These are phyloP conservation scores for Datura wrightii DNA, from an alignment of 257 asterid species.

Conservation along the genomic window DNA sequence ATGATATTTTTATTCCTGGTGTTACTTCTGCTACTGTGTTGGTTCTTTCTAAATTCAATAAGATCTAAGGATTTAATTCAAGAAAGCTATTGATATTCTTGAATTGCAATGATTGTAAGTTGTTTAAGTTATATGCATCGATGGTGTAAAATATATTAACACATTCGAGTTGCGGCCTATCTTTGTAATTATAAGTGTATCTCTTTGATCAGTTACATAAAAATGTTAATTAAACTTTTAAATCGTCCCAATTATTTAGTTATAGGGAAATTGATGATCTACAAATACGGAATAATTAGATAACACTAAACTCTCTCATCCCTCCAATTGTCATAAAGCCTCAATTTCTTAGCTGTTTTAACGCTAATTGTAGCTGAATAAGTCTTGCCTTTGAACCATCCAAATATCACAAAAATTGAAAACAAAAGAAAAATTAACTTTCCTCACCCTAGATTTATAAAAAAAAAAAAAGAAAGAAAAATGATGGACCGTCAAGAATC, in stretches of 20 bases:
- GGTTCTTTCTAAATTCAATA: conserved; percentile 64
- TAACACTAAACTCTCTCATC: conserved; percentile 1
- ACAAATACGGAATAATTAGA: neutral
- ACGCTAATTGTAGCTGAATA: neutral
- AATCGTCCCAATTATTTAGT: no score
- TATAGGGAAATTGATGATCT: conserved; percentile 11
- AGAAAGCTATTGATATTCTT: neutral
- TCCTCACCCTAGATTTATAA: neutral
- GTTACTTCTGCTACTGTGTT: conserved; percentile 68
- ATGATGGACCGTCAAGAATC: no score
- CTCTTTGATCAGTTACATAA: no score
- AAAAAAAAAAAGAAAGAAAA: neutral
- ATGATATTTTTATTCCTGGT: conserved; percentile 59
- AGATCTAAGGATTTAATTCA: conserved; percentile 40
- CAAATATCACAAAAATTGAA: conserved; percentile 9
- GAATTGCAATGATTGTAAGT: neutral
- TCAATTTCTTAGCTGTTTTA: conserved; percentile 19
- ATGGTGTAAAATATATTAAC: no score
- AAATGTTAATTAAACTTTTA: no score
- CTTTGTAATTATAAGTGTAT: no score
- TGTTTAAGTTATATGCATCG: no score
- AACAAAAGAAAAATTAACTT: neutral
- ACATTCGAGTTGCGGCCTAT: no score
- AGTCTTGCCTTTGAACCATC: neutral
- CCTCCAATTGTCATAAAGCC: conserved; percentile 27